These are phyloP conservation scores for Thalia dealbata DNA, from an alignment of 176 grass and related monocot genomes.

Conservation along the genomic window DNA sequence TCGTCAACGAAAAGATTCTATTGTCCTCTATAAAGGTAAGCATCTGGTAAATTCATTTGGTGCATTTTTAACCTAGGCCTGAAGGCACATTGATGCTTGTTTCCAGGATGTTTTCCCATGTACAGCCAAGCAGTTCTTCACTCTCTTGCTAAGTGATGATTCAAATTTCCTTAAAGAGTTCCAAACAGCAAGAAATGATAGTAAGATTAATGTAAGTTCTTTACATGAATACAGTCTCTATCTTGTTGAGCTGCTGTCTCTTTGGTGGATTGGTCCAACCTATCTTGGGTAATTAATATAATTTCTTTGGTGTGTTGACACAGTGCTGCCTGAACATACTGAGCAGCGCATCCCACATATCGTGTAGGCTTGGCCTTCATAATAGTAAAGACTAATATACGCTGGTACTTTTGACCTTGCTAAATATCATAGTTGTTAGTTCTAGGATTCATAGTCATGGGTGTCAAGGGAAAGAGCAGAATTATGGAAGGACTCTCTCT, in stretches of 20 bases:
- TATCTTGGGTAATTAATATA: no score
- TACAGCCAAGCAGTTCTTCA: slow-evolving; percentile 70
- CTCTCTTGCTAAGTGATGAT: slow-evolving; percentile 54
- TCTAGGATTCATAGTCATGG: no score
- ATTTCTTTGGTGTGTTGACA: no score
- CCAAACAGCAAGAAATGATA: slow-evolving; percentile 63
- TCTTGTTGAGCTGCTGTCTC: neutral
- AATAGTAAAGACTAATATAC: no score
- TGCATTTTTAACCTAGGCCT: slow-evolving; percentile 13
- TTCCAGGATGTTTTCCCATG: slow-evolving; percentile 72
- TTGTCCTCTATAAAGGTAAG: slow-evolving; percentile 51
- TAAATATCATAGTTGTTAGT: no score
- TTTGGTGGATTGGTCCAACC: no score
- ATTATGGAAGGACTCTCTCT: no score
- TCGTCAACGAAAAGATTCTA: slow-evolving; percentile 74
- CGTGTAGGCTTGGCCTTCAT: no score
- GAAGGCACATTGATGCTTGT: neutral
- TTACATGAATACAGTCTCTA: slow-evolving; percentile 13
- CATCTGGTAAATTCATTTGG: slow-evolving; percentile 23
- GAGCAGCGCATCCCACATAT: no score
- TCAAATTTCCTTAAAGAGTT: slow-evolving; percentile 77
- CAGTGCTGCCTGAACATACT: no score
- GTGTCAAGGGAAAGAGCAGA: no score
- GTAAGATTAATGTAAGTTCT: slow-evolving; percentile 59
- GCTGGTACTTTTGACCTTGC: no score